These are phyloP conservation scores for Chlorophyllum brunneum DNA, from an alignment of 768 basidiomycete species.

Conservation along the genomic window DNA sequence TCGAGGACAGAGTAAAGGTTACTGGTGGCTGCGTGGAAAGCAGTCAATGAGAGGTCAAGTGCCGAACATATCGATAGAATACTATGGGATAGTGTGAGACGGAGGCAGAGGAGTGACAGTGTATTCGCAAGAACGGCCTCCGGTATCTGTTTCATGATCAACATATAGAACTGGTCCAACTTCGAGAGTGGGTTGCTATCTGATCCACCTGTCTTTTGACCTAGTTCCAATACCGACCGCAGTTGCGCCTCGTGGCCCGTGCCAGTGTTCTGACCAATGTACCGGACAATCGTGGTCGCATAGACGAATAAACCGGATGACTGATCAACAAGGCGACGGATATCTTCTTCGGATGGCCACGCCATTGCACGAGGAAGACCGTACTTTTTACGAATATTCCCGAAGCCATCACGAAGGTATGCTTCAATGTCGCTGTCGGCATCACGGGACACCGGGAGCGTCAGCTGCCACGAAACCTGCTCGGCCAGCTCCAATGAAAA, in stretches of 20 bases:
- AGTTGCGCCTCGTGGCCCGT: no score
- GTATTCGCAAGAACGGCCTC: background rate
- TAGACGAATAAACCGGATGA: background rate
- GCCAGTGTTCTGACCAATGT: background rate
- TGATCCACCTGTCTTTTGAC: no score
- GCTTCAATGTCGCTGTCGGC: conserved; percentile 18
- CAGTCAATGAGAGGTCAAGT: background rate
- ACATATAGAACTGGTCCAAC: background rate
- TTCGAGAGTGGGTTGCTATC: background rate
- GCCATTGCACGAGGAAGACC: background rate
- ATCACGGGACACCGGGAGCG: conserved; percentile 9
- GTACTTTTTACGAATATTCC: conserved; percentile 1
- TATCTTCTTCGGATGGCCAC: background rate
- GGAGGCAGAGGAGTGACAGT: background rate
- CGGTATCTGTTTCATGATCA: background rate
- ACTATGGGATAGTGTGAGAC: no score
- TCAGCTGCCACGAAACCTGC: background rate
- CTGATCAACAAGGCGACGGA: background rate
- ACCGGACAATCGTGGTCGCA: background rate
- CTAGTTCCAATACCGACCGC: no score
- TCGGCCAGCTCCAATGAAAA: conserved; percentile 3
- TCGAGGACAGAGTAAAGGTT: background rate
- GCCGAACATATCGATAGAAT: background rate
- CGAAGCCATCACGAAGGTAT: conserved; percentile 15
- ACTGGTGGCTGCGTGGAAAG: background rate